Evolutionary conservation across 176 grass and related monocot genomes (phyloP).

Genomic region (Triticum dicoccoides): DNA sequence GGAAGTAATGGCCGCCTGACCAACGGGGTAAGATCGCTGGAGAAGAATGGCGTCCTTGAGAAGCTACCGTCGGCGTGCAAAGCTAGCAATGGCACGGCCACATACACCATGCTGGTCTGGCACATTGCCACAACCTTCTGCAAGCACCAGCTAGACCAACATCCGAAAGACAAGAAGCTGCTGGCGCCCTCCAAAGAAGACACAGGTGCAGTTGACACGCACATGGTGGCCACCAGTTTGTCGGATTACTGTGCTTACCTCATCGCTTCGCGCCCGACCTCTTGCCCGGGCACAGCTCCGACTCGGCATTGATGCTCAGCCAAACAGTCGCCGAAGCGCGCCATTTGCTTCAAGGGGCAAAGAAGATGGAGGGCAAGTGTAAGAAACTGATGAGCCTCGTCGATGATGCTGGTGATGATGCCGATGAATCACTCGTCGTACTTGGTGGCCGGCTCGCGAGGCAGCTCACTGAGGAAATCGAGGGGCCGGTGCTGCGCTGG

Average conservation of each 20-base stretch:
- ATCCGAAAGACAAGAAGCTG: no score
- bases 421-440: no score
- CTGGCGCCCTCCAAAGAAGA: not conserved
- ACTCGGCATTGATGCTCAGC: not conserved
- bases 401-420: not conserved
- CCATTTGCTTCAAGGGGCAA: not conserved
- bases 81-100: not conserved
- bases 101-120: not conserved
- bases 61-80: not conserved
- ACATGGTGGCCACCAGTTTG: not conserved
- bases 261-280: not conserved
- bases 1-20: not conserved
- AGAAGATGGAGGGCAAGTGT: not conserved
- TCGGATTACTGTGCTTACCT: not conserved
- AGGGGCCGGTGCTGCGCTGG: no score
- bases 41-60: not conserved
- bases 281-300: not conserved
- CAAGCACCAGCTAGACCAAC: not conserved
- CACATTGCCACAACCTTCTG: not conserved
- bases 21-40: not conserved
- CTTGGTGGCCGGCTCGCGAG: no score
- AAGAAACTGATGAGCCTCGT: no score
- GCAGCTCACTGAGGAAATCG: no score
- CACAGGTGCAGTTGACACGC: no score
- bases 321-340: not conserved